Evolutionary conservation across 257 asterid species (phyloP).

Genomic region (Leonotis leonurus): DNA sequence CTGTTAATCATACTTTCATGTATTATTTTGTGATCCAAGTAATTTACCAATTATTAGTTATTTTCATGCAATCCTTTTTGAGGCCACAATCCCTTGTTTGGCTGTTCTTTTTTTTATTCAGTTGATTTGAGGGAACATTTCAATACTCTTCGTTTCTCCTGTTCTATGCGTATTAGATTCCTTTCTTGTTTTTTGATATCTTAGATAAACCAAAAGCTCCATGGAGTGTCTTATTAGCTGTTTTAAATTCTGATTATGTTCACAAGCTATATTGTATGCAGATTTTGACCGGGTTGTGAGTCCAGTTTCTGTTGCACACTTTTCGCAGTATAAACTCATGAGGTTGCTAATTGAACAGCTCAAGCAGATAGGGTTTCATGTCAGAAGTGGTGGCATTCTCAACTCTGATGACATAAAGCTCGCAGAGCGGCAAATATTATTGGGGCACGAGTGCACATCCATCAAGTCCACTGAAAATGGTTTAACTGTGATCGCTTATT

Average conservation of each 20-base stretch:
- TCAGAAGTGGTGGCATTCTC: constrained; percentile 19
- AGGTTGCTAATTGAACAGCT: constrained; percentile 58
- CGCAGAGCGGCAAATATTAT: constrained; percentile 37
- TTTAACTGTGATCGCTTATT: constrained; percentile 48
- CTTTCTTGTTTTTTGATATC: background rate
- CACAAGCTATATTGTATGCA: constrained; percentile 30
- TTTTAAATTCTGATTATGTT: constrained; percentile 12
- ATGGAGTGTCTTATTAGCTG: background rate
- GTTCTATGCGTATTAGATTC: background rate
- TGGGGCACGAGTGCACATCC: constrained; percentile 82
- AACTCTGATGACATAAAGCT: constrained; percentile 22
- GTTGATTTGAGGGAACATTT: background rate
- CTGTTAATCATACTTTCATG: background rate
- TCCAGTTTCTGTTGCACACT: constrained; percentile 94
- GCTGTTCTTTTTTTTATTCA: background rate
- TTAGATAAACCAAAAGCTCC: background rate
- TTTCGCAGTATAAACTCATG: constrained; percentile 84
- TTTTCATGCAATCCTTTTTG: background rate
- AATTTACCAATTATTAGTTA: background rate
- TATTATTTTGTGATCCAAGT: background rate
- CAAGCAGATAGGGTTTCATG: constrained; percentile 44
- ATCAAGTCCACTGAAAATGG: constrained; percentile 32
- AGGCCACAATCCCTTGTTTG: background rate
- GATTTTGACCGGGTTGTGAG: constrained; percentile 76
- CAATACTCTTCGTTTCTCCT: background rate